phyloP scores from a whole-genome alignment of 768 basidiomycete species.

The Lactarius vividus region DNA sequence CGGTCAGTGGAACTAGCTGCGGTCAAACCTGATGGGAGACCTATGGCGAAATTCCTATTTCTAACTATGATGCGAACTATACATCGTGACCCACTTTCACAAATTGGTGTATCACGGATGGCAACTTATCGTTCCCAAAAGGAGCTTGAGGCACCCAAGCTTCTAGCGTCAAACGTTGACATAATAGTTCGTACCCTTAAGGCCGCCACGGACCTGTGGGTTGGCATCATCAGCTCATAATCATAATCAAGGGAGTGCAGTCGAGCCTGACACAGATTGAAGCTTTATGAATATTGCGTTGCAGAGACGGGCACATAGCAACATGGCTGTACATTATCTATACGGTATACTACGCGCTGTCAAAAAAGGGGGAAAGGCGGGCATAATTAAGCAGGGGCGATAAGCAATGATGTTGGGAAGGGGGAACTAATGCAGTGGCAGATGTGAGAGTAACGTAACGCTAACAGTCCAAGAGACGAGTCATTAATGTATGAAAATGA shows the following conservation, averaged over 20 bases:
- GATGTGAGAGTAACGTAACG: neutral
- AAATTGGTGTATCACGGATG: neutral
- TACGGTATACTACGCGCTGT: neutral
- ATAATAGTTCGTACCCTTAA: neutral
- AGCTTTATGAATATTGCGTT: neutral
- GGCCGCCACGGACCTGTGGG: neutral
- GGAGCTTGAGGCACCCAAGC: neutral
- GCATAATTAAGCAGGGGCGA: neutral
- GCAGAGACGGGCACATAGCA: neutral
- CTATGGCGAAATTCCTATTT: neutral
- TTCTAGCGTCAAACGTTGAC: neutral
- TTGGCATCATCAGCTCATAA: neutral
- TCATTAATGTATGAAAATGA: neutral
- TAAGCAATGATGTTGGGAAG: neutral
- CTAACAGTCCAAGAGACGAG: neutral
- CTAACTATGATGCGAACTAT: neutral
- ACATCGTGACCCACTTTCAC: neutral
- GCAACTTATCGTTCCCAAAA: neutral
- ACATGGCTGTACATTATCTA: neutral
- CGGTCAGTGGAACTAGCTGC: neutral
- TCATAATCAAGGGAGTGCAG: neutral
- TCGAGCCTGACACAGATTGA: neutral
- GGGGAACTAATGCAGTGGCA: neutral
- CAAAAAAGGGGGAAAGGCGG: neutral
- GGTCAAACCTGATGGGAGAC: neutral